Evolutionary conservation across 495 filamentous ascomycete genomes (phyloP).

Genomic region (Penicillium canescens): DNA sequence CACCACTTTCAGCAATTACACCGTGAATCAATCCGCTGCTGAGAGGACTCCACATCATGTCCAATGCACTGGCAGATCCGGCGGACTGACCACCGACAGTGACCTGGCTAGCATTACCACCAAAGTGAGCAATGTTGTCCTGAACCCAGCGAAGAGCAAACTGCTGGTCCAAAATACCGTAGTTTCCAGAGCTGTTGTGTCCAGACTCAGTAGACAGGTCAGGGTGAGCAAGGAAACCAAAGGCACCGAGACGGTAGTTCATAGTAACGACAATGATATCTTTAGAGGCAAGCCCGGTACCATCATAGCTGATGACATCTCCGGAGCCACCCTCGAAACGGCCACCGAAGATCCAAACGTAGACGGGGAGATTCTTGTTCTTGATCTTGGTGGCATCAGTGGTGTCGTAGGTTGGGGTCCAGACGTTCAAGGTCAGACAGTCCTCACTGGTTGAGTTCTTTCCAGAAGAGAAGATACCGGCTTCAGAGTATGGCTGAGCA

Average conservation of each 20-base stretch:
- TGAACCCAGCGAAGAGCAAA: conserved; percentile 48
- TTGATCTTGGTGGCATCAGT: background rate
- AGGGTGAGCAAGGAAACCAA: conserved; percentile 35
- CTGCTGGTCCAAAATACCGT: conserved; percentile 41
- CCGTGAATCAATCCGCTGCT: conserved; percentile 4
- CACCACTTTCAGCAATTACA: conserved; percentile 21
- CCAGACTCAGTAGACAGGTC: conserved; percentile 12
- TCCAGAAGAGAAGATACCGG: conserved; percentile 17
- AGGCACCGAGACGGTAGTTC: conserved; percentile 30
- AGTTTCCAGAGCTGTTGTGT: conserved; percentile 34
- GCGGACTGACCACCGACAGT: conserved; percentile 45
- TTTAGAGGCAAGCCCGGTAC: conserved; percentile 16
- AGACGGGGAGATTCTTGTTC: conserved; percentile 16
- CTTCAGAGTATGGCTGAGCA: conserved; percentile 5
- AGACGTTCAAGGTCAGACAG: conserved; percentile 36
- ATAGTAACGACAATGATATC: conserved; percentile 23
- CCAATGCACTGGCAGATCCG: conserved; percentile 43
- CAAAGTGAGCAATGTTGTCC: conserved; percentile 44
- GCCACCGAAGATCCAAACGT: conserved; percentile 33
- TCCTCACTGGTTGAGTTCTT: conserved; percentile 29
- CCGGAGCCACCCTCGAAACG: conserved; percentile 18
- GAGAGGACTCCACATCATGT: conserved; percentile 15
- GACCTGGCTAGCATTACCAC: conserved; percentile 33
- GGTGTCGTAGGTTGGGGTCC: conserved; percentile 30
- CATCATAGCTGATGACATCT: conserved; percentile 16